Evolutionary conservation across 805 yeast genomes (phyloP), one percentile per base, ranked within the genome.

Genomic region (Candida hispaniensis): DNA sequence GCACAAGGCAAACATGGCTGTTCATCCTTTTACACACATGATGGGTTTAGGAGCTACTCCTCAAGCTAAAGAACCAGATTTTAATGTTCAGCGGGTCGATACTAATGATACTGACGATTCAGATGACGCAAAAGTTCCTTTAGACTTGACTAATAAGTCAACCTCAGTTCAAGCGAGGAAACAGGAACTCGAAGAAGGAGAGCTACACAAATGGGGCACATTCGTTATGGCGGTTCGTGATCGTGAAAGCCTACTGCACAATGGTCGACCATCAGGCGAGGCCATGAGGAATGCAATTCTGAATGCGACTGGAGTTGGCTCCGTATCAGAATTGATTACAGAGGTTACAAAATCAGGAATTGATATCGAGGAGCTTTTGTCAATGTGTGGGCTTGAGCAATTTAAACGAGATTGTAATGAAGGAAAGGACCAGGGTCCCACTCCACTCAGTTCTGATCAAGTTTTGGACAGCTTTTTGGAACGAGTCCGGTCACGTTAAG

Each of bases 141-240:
- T 48, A 6, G 7, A 46, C 1, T 36, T 60, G 6, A 38, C 44
- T 26, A 44, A 55, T 5, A 48, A 55, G 7, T 34, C 40, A 6
- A 49, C 54, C 2, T 54, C 59, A 2, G 47, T 69, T 7, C 73
- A 79, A 48, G 82, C 85, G 10, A 76, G 72, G 53, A 71, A 69
- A 44, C 82, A 79, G 54, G 94, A 83, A 51, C 75, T 75, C 42
- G 96, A 85, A 52, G 96, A 85, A 61, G 96, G 95, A 47, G 93
- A 80, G 50, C 67, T 83, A 44, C 94, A 81, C 55, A 74, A 79
- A 58, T 74, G 83, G 75, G 93, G 93, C 12, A 72, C 74, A 49
- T 80, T 73, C 48, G 75, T 82, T 44, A 79, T 75, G 51, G 81
- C 73, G 49, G 71, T 76, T 41, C 47, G 27, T 18, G 23, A 30